Base-by-base conservation (phyloP, 78 protist species). In the Bigelowiella natans region DNA sequence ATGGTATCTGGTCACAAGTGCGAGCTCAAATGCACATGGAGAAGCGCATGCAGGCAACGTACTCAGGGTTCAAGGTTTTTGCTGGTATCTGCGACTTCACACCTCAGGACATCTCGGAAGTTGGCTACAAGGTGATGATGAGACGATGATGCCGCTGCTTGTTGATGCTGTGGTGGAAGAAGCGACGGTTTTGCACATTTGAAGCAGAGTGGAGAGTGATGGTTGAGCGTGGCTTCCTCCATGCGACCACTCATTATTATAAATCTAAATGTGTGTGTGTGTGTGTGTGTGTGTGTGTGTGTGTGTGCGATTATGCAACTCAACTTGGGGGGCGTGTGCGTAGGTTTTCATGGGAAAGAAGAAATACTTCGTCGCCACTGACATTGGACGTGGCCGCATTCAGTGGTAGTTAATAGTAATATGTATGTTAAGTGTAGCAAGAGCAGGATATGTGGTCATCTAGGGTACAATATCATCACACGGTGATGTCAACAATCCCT, bases 1-100 rank as follows among this genome's bases (percentile, higher is more conserved):
- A 90, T 30, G 92, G 92, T 1, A 90, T 90, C 89, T 90, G 92
- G 92, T 63, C 86, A 0, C 1, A 51, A 2, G 88, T 90, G n/a
- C 40, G 92, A 11, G 38, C 89, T 31, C 64, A 38, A 63, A 31
- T 88, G 90, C 73, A 51, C 73, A 18, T 26, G 18, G 73, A 51
- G 73, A 18, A 51, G 34, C 7, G 18, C 7, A 51, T 26, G 73
- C 7, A 18, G 18, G 73, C 73, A 26, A 51, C 73, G 73, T 51
- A 51, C 18, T 51, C 73, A 26, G 73, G 73, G 18, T 51, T 51
- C 18, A 51, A 51, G 73, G 73, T 51, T 7, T 51, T 26, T 18
- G 73, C 73, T 18, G 73, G 73, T 26, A 51, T 51, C 7, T 51
- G 73, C 18, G 73, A 51, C 18, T 51, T 51, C 18, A 18, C 18